Evolutionary conservation across 305 asterid species (phyloP), one percentile per base, ranked within the genome.

Genomic region (Fraxinus dipetala): DNA sequence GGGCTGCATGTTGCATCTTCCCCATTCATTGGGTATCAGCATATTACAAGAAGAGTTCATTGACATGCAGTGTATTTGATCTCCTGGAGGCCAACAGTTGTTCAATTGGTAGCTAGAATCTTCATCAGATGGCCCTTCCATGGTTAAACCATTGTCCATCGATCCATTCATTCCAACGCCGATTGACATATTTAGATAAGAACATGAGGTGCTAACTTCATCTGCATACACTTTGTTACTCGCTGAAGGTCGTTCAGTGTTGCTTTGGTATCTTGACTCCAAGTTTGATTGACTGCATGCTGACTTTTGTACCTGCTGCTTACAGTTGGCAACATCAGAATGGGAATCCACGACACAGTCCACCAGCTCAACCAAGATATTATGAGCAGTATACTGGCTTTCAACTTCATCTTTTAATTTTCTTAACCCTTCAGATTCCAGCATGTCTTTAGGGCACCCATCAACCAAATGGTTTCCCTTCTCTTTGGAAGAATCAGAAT

Each of bases 41-140:
- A 87, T 86, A 84, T 90, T 86, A 88, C 88, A 87, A 83, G 97
- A 89, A 54, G 97, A 81, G 88, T 86, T 90, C 89, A 92, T 84
- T 5, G 96, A 81, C 77, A 87, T 78, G 88, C 89, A 85, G 83
- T 87, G 91, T 84, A 93, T 86, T 86, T 91, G 97, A 81, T 90
- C 97, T 85, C 91, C 94, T 80, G 92, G 84, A 85, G 95, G 83
- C 97, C 97, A 94, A 83, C 85, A 91, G 83, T 84, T 87, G 84
- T 91, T 94, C 85, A 93, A 84, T 80, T 92, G 97, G 90, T 91
- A 91, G 90, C 94, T 88, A 63, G 98, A 83, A 83, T 92, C 95
- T 86, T 94, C 99, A 78, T 91, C 98, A 24, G 99, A 93, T 76
- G 98, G 98, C 82, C 99, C 99, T 87, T 96, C 98, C 84, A 88